Evolutionary conservation across 2,329 filamentous ascomycete genomes (phyloP).

Genomic region (Paraphaeosphaeria minitans): DNA sequence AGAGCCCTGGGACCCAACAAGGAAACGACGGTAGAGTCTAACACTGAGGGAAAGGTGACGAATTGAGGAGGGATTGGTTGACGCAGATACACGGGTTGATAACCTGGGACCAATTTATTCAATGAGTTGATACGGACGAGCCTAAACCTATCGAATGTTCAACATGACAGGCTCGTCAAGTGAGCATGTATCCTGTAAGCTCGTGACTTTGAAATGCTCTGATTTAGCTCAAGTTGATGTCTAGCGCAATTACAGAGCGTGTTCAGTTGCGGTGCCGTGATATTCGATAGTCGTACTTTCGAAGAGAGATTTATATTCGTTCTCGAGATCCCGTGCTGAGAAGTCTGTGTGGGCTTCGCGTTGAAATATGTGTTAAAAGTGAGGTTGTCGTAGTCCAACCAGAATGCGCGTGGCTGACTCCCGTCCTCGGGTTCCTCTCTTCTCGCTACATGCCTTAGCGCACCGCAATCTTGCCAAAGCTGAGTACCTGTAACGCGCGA

Average conservation of each 20-base stretch:
- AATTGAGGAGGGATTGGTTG: neutral
- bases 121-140: too few relatives aligned
- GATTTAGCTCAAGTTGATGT: too few relatives aligned
- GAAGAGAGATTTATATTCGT: neutral
- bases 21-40: neutral
- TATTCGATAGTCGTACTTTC: neutral
- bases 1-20: conserved; percentile 6
- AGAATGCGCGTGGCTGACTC: neutral
- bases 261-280: too few relatives aligned
- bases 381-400: neutral
- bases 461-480: neutral
- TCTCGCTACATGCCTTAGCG: neutral
- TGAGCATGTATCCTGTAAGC: too few relatives aligned
- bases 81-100: neutral
- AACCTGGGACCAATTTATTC: neutral
- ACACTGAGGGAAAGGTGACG: neutral
- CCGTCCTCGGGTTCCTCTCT: neutral
- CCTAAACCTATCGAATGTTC: too few relatives aligned
- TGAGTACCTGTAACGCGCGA: neutral
- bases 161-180: too few relatives aligned
- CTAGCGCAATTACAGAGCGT: too few relatives aligned
- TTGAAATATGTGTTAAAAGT: neutral
- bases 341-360: neutral
- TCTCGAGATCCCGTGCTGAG: neutral
- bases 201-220: too few relatives aligned